phyloP scores from a whole-genome alignment of 257 asterid species.

The Perilla frutescens region DNA sequence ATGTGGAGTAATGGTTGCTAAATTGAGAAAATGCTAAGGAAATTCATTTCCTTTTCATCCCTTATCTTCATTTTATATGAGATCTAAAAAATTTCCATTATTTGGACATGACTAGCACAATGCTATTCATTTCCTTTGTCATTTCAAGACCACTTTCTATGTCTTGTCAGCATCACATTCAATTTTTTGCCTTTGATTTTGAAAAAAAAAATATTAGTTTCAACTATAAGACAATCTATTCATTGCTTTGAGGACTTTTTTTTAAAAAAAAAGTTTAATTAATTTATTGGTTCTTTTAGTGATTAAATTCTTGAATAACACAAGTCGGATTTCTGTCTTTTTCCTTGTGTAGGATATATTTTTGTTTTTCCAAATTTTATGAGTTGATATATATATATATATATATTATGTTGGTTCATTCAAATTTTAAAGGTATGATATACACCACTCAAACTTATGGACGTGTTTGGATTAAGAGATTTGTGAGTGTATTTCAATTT shows the following conservation, averaged over 20 bases:
- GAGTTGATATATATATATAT: neutral
- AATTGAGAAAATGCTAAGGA: conserved; percentile 20
- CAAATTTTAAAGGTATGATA: too few relatives aligned
- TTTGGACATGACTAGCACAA: conserved; percentile 30
- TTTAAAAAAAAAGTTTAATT: too few relatives aligned
- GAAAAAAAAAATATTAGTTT: neutral
- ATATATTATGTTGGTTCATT: neutral
- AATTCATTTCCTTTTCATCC: conserved; percentile 5
- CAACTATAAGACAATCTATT: conserved; percentile 27
- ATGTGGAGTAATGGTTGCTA: conserved; percentile 6
- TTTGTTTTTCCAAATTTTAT: neutral
- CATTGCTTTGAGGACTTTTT: neutral
- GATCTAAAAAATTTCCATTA: conserved; percentile 30
- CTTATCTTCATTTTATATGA: conserved; percentile 31
- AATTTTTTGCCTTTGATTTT: conserved; percentile 22
- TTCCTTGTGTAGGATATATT: neutral
- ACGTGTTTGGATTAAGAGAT: too few relatives aligned
- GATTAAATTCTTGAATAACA: neutral
- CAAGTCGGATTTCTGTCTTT: neutral
- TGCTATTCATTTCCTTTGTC: conserved; percentile 38
- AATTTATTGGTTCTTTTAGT: neutral
- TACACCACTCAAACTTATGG: too few relatives aligned
- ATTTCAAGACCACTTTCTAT: conserved; percentile 33
- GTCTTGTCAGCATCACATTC: conserved; percentile 50
- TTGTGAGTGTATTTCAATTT: too few relatives aligned